Evolutionary conservation across 805 yeast species (phyloP), one percentile per base, ranked within the genome.

Genomic region (Lachancea meyersii): DNA sequence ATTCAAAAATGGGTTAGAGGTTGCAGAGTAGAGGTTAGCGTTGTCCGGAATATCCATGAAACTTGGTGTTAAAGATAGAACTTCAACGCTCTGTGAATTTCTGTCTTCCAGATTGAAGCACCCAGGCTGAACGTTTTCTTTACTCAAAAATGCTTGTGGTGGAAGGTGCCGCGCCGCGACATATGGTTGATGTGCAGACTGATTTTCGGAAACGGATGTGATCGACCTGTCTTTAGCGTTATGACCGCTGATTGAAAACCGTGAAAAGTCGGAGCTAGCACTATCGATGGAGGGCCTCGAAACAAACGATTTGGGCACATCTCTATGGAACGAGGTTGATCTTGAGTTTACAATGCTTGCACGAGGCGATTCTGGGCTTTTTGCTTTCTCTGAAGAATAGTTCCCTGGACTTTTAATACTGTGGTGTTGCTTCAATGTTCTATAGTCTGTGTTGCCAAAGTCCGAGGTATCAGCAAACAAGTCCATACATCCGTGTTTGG

Each of bases 401-500:
- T 30, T 13, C 16, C 35, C 35, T 4, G 22, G 35, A 5, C 35
- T 19, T 20, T 32, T 32, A 23, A 13, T 17, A 22, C n/a, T 38
- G 19, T 36, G 35, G 26, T 34, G 31, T 26, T 34, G 37, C 28
- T 42, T 42, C 41, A 42, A 16, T 5, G 33, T 14, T 18, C 22
- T 14, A 28, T 42, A 42, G 22, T 42, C 31, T 7, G 33, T 35
- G 18, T 31, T 35, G 11, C 57, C 49, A 11, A 52, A 48, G 5
- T 57, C 48, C 5, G 63, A 51, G 1, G 61, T 49, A 40, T 61
- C 61, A 14, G 64, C 47, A 35, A 70, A 67, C 43, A 68, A 55
- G 47, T 71, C 76, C 35, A 71, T 46, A 16, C 69, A 53, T 1
- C 75, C 75, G 43, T 57, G 63, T 5, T 64, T 58, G 1, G 38